Conservation (phyloP, 2,329 filamentous ascomycete species). For the Zymoseptoria tritici region DNA sequence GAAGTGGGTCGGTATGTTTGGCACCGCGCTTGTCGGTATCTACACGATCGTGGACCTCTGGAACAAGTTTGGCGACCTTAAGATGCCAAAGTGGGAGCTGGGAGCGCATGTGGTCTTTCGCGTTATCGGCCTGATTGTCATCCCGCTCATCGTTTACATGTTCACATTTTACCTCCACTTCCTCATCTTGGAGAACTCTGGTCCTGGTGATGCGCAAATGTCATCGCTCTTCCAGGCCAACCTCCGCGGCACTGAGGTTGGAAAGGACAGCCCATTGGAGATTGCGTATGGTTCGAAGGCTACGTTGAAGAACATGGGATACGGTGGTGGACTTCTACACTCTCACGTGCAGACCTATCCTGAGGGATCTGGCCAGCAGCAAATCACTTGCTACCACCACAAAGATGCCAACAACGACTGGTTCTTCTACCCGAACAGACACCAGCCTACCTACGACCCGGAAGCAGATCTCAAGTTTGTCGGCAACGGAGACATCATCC, state of each 20-base stretch:
- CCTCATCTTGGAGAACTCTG: constrained; percentile 82
- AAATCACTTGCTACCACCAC: constrained; percentile 98
- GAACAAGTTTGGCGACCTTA: constrained; percentile 93
- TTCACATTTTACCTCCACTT: constrained; percentile 95
- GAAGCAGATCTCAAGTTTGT: constrained; percentile 66
- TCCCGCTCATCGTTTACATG: constrained; percentile 87
- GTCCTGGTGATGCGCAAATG: constrained; percentile 99
- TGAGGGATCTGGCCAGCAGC: constrained; percentile 87
- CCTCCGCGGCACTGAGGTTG: constrained; percentile 84
- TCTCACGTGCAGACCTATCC: constrained; percentile 95
- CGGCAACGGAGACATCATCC: constrained; percentile 68
- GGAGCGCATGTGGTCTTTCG: constrained; percentile 72
- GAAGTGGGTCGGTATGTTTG: constrained; percentile 95
- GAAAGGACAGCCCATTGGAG: constrained; percentile 88
- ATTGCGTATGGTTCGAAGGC: constrained; percentile 81
- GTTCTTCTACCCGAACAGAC: constrained; percentile 95
- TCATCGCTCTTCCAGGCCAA: constrained; percentile 99
- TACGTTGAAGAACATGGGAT: constrained; percentile 98
- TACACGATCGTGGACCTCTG: constrained; percentile 96
- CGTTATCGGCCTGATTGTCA: constrained; percentile 76
- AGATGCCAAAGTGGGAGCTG: constrained; percentile 72
- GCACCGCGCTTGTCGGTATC: constrained; percentile 85
- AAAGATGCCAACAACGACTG: constrained; percentile 99
- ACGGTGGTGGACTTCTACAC: constrained; percentile 90
- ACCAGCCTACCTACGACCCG: constrained; percentile 62